Conservation (phyloP, 1,139 yeast genomes). For the Diutina sp. region DNA sequence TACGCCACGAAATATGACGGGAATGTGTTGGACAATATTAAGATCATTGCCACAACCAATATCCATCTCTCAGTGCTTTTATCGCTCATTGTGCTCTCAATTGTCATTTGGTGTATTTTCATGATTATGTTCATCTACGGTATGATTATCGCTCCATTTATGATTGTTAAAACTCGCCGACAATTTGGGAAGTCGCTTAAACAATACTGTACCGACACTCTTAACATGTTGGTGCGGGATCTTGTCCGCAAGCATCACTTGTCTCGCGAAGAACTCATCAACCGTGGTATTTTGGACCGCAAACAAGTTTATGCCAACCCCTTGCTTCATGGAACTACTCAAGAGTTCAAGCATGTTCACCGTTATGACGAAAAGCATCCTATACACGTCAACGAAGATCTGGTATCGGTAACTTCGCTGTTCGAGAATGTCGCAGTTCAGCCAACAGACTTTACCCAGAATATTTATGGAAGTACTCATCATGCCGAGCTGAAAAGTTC, state of each 20-base stretch:
- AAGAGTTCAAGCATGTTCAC: not conserved
- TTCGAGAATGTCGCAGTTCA: not conserved
- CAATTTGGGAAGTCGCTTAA: constrained; percentile 30
- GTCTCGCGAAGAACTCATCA: constrained; percentile 20
- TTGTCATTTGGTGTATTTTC: constrained; percentile 64
- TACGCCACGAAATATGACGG: constrained; percentile 34
- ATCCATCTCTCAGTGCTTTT: constrained; percentile 56
- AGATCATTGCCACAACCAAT: constrained; percentile 45
- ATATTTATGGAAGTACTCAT: not conserved
- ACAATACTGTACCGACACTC: constrained; percentile 43
- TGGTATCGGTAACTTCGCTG: not conserved
- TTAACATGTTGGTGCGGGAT: constrained; percentile 40
- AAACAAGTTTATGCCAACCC: constrained; percentile 17
- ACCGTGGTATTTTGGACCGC: constrained; percentile 18
- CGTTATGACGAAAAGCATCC: not conserved
- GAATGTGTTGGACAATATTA: constrained; percentile 40
- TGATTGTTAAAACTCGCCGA: constrained; percentile 32
- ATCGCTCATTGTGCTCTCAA: constrained; percentile 64
- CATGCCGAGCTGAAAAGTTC: not conserved
- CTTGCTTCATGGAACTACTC: constrained; percentile 8
- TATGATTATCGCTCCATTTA: constrained; percentile 40
- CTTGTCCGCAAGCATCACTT: constrained; percentile 38
- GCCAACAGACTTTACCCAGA: not conserved
- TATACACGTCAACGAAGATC: not conserved
- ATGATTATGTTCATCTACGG: constrained; percentile 50